Evolutionary conservation across 1,139 yeast genomes (phyloP), one percentile per base, ranked within the genome.

Genomic region (Zhuliangozyma blackwelliae): DNA sequence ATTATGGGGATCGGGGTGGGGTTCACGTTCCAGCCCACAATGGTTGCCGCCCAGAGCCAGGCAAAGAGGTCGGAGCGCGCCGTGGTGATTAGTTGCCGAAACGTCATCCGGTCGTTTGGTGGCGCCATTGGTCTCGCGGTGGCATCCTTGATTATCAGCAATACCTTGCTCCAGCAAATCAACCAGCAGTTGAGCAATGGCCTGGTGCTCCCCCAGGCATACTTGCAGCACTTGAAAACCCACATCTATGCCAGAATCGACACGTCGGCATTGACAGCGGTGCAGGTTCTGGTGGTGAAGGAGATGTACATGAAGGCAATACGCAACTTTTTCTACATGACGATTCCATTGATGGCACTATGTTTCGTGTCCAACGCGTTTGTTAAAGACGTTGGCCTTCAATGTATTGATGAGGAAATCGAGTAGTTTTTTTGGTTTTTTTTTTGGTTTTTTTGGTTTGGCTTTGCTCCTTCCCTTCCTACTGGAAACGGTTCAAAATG

Each of bases 121-220:
- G 79, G 78, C 13, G 66, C 80, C 2, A 47, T 73, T 28, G 80
- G 81, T 0, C 54, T 75, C 31, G 77, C 80, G 0, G 51, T 69
- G 2, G 60, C 65, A 13, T 65, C 71, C 0, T 56, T 70, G 11
- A 64, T 74, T 10, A 55, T 73, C 29, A 63, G 75, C 27, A 72
- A 70, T 44, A 52, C 63, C 1, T 51, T 72, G 36, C 43, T 61
- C 22, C 37, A 41, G 13, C 48, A 59, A 25, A 41, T 67, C n/a
- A 42, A 47, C 10, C 33, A 21, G 7, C 37, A 41, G 28, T 34
- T 38, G 12, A 31, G 39, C 19, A 28, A 40, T 23, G 43, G 54
- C 26, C 32, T 25, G 29, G 30, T 36, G 20, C 20, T 35, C 2
- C 49, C 59, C 2, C 36, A 27, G 1, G 35, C 33, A 2, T 58